Percentiles rank a stretch among this genome's conserved stretches.
These are phyloP conservation scores for Lecanosticta acicola DNA, from an alignment of 2,329 filamentous ascomycete genomes.

Conservation along the genomic window DNA sequence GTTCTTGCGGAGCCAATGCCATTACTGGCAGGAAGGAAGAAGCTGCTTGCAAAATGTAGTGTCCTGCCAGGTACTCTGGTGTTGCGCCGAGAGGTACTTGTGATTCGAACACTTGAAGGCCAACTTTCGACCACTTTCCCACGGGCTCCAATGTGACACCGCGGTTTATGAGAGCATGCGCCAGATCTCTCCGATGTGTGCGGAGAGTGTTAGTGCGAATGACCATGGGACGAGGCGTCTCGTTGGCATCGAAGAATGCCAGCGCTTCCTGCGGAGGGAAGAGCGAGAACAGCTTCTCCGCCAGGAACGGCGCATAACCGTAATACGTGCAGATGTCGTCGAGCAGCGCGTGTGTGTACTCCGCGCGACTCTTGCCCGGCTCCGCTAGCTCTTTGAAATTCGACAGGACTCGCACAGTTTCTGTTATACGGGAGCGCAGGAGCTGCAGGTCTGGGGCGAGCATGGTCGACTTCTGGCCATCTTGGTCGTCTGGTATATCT, in stretches of 20 bases:
- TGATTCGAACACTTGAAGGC: slow-evolving; percentile 91
- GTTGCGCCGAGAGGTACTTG: slow-evolving; percentile 85
- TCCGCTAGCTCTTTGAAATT: slow-evolving; percentile 80
- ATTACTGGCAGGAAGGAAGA: slow-evolving; percentile 97
- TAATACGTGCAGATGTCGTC: slow-evolving; percentile 96
- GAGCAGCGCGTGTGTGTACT: slow-evolving; percentile 80
- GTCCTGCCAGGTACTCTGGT: slow-evolving; percentile 91
- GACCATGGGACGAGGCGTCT: slow-evolving; percentile 85
- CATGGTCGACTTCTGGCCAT: slow-evolving; percentile 51
- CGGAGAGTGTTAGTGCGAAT: slow-evolving; percentile 95
- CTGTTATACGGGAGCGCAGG: slow-evolving; percentile 80
- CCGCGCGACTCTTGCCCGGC: slow-evolving; percentile 71
- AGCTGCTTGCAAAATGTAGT: slow-evolving; percentile 96
- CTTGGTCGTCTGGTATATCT: slow-evolving; percentile 59
- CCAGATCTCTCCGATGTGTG: slow-evolving; percentile 69
- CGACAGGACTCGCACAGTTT: slow-evolving; percentile 85
- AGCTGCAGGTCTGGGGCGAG: slow-evolving; percentile 87
- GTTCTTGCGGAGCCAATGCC: slow-evolving; percentile 88
- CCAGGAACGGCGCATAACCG: slow-evolving; percentile 90
- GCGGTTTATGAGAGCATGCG: slow-evolving; percentile 89
- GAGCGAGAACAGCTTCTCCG: slow-evolving; percentile 88
- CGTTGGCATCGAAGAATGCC: slow-evolving; percentile 98
- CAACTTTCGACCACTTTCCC: slow-evolving; percentile 98
- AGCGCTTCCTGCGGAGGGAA: slow-evolving; percentile 93
- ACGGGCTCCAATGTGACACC: slow-evolving; percentile 95